phyloP scores from a whole-genome alignment of 2,329 filamentous ascomycete genomes.

The Dactylellina leptospora region DNA sequence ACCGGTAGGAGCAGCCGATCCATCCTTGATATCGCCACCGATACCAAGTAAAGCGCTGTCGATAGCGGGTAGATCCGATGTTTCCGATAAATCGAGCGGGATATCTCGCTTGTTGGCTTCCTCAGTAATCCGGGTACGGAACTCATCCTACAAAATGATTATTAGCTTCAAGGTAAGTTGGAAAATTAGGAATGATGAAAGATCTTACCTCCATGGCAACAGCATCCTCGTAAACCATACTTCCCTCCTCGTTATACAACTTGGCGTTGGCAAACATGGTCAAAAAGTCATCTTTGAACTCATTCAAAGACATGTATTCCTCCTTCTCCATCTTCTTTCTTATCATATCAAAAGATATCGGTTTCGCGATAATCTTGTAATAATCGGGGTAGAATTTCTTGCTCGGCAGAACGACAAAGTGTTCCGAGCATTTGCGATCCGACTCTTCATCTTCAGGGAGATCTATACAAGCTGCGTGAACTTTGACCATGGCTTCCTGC shows the following conservation, averaged over 20 bases:
- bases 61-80: slow-evolving; percentile 20
- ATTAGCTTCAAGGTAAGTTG: slow-evolving; percentile 1
- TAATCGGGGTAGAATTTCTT: slow-evolving; percentile 93
- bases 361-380: slow-evolving; percentile 88
- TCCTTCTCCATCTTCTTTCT: slow-evolving; percentile 94
- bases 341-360: slow-evolving; percentile 96
- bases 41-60: slow-evolving; percentile 35
- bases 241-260: slow-evolving; percentile 96
- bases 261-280: slow-evolving; percentile 89
- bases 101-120: slow-evolving; percentile 42
- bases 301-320: slow-evolving; percentile 82
- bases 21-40: slow-evolving; percentile 22
- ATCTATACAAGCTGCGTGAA: slow-evolving; percentile 82
- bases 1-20: slow-evolving; percentile 34
- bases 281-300: slow-evolving; percentile 82
- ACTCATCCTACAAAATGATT: slow-evolving; percentile 38
- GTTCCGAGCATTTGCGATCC: slow-evolving; percentile 56
- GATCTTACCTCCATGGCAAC: slow-evolving; percentile 85
- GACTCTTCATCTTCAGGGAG: slow-evolving; percentile 71
- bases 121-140: slow-evolving; percentile 42
- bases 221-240: slow-evolving; percentile 89
- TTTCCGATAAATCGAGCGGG: slow-evolving; percentile 40
- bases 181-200: neutral
- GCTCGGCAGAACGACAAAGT: slow-evolving; percentile 86
- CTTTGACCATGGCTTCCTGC: slow-evolving; percentile 77